Base-by-base conservation (phyloP, 78 protist species). In the Cyanophora paradoxa region DNA sequence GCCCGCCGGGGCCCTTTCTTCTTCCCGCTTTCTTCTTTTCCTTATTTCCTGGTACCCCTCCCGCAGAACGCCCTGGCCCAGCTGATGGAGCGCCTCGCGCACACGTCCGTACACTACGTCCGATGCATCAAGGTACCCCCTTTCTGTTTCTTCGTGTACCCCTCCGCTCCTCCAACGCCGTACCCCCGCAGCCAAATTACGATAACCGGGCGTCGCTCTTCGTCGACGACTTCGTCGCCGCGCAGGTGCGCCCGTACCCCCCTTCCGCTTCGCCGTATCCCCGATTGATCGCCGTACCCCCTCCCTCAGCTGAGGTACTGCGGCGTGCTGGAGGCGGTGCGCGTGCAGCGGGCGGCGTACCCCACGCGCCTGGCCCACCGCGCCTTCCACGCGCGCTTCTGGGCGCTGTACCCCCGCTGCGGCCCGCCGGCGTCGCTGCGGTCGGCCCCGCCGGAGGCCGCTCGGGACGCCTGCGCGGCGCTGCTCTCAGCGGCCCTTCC, bases 261-360 rank as follows among this genome's bases (percentile, higher is more conserved):
- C n/a, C n/a, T n/a, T n/a, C n/a, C n/a, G n/a, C n/a, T n/a, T n/a
- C n/a, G n/a, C n/a, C n/a, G n/a, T n/a, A n/a, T n/a, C n/a, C n/a
- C n/a, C n/a, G n/a, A n/a, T n/a, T n/a, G n/a, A n/a, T n/a, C n/a
- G n/a, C n/a, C n/a, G n/a, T n/a, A n/a, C n/a, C n/a, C n/a, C n/a
- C n/a, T n/a, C n/a, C 81, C 52, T 30, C 96, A 93, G 75, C 75
- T 93, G 24, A 46, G 83, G 63, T 93, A 91, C 86, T 89, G 90
- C 77, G 98, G 98, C 75, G 93, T 94, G 40, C 90, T 94, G 71
- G 98, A 92, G 37, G 86, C 90, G 22, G 83, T 91, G 52, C 63
- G 86, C 57, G 87, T 93, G 44, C 78, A 95, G 28, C 83, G 81
- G 62, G 57, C 70, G 19, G 96, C 94, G 26, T 93, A 44, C 30